These are phyloP conservation scores for Chloranthus sessilifolius DNA, from an alignment of 164 flowering plant species.

Conservation along the genomic window DNA sequence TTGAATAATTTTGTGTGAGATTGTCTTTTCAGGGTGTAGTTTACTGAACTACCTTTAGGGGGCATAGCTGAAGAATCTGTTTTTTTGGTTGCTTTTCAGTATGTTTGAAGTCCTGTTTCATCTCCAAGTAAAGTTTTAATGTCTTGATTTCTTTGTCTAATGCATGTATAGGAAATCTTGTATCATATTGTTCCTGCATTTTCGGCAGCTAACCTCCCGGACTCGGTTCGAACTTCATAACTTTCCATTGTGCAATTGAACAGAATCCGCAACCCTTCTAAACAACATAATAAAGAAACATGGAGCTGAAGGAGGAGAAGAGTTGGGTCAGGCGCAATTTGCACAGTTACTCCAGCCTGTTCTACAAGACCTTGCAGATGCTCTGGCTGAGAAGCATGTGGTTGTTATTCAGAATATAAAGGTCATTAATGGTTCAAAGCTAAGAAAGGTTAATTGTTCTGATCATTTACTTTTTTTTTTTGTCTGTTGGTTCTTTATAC, in stretches of 20 bases:
- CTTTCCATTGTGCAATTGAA: not conserved
- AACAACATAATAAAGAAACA: constrained; percentile 58
- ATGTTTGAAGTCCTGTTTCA: not conserved
- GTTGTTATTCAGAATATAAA: constrained; percentile 41
- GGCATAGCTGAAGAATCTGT: no score
- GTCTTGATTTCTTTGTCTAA: not conserved
- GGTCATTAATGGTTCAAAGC: constrained; percentile 51
- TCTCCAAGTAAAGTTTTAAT: not conserved
- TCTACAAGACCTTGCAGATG: constrained; percentile 61
- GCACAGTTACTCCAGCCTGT: constrained; percentile 59
- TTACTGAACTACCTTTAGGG: no score
- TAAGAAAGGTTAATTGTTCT: constrained; percentile 44
- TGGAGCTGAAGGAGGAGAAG: constrained; percentile 54
- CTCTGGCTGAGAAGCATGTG: constrained; percentile 38
- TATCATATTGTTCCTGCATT: not conserved
- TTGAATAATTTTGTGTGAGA: no score
- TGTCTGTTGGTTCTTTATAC: no score
- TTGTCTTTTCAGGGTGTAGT: no score
- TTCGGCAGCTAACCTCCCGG: not conserved
- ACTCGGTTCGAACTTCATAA: not conserved
- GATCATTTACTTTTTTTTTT: not conserved
- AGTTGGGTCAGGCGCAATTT: constrained; percentile 75
- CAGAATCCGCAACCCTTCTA: constrained; percentile 25
- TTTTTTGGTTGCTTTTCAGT: no score
- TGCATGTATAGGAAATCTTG: not conserved